A percentile compares a stretch with the other conserved stretches of the same genome.
phyloP scores from a whole-genome alignment of 768 basidiomycete species.

The Phanerochaete sordida region DNA sequence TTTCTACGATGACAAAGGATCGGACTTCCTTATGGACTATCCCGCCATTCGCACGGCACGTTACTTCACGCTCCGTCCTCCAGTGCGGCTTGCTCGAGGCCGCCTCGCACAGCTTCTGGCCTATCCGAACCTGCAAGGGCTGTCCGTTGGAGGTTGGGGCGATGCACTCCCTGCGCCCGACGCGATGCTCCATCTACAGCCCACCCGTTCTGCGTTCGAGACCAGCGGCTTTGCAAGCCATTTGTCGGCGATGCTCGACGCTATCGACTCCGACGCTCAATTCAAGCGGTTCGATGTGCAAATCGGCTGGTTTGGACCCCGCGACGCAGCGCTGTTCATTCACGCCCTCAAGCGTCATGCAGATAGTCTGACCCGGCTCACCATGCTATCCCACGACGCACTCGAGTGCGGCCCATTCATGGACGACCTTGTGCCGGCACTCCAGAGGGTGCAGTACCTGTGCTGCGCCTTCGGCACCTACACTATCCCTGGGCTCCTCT shows the following conservation, averaged over 20 bases:
- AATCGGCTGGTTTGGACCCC: background rate
- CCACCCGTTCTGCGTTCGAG: background rate
- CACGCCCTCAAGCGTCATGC: background rate
- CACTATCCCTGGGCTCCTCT: background rate
- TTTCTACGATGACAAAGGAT: background rate
- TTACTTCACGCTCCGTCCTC: background rate
- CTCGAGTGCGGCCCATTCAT: background rate
- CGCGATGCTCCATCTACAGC: background rate
- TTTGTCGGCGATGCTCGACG: background rate
- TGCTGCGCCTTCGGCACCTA: background rate
- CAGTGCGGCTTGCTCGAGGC: background rate
- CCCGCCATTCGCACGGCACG: background rate
- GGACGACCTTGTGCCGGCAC: background rate
- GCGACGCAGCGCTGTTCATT: background rate
- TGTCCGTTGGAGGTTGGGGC: background rate
- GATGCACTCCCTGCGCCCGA: background rate
- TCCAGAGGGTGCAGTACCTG: background rate
- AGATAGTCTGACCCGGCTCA: background rate
- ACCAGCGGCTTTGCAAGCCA: background rate
- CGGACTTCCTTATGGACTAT: background rate
- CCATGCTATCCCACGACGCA: background rate
- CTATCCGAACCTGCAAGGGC: background rate
- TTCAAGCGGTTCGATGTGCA: background rate
- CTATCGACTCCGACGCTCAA: background rate
- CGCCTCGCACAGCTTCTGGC: background rate